These are phyloP conservation scores for Salvia rosmarinus DNA, from an alignment of 257 asterid genomes.

Conservation along the genomic window DNA sequence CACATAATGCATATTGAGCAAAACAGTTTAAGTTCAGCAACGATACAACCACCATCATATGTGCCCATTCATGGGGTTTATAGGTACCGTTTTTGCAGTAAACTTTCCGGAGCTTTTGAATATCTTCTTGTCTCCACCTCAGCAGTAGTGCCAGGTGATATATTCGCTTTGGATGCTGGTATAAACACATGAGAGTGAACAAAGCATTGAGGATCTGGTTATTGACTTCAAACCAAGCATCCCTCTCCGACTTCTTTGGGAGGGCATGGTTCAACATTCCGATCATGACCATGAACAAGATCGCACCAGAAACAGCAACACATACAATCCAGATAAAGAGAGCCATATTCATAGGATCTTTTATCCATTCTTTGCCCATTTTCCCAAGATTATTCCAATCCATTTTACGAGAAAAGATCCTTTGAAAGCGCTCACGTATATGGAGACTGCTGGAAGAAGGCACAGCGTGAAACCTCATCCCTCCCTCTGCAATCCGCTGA, in stretches of 20 bases:
- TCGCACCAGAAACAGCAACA: slow-evolving; percentile 89
- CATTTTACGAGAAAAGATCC: slow-evolving; percentile 59
- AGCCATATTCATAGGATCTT: slow-evolving; percentile 72
- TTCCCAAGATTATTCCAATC: slow-evolving; percentile 58
- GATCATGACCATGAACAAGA: slow-evolving; percentile 81
- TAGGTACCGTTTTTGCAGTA: slow-evolving; percentile 78
- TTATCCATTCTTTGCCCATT: slow-evolving; percentile 73
- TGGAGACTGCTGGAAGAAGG: slow-evolving; percentile 70
- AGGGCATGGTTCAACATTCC: slow-evolving; percentile 83
- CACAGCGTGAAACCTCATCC: slow-evolving; percentile 69
- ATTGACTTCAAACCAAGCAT: slow-evolving; percentile 87
- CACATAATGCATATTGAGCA: slow-evolving; percentile 81
- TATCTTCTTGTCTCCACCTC: slow-evolving; percentile 63
- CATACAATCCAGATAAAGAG: slow-evolving; percentile 68
- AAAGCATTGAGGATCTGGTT: slow-evolving; percentile 89
- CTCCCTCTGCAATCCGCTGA: slow-evolving; percentile 62
- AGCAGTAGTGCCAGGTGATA: slow-evolving; percentile 66
- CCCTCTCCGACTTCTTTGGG: slow-evolving; percentile 71
- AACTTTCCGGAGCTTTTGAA: slow-evolving; percentile 62
- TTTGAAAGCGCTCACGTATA: slow-evolving; percentile 68
- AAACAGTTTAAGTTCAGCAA: slow-evolving; percentile 73
- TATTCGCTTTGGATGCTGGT: slow-evolving; percentile 77
- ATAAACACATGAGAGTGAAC: slow-evolving; percentile 86
- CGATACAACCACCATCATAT: slow-evolving; percentile 80
- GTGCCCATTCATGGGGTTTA: slow-evolving; percentile 85